Evolutionary conservation across 1,284 basidiomycete species (phyloP).

Genomic region (Rhodotorula sp.): DNA sequence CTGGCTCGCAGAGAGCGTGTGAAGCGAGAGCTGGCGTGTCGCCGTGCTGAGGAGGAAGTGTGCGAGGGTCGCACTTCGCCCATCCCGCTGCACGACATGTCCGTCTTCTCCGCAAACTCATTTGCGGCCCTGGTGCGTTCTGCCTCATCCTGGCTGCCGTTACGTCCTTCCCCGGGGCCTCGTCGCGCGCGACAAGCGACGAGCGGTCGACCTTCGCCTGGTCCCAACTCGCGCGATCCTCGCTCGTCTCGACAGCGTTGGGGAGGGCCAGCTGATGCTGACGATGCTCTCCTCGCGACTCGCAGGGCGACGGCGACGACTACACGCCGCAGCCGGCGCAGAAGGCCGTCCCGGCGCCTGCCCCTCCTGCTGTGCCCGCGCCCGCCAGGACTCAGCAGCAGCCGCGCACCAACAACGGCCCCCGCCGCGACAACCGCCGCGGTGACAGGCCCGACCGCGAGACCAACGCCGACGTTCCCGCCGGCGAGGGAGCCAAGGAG

Average conservation of each 20-base stretch:
- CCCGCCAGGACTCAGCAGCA: conserved; percentile 15
- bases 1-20: too few relatives aligned
- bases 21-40: too few relatives aligned
- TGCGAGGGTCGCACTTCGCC: not conserved
- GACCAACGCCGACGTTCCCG: conserved; percentile 35
- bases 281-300: not conserved
- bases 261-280: not conserved
- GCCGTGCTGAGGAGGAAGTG: too few relatives aligned
- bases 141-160: not conserved
- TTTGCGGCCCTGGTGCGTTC: conserved; percentile 24
- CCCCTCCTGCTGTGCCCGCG: conserved; percentile 19
- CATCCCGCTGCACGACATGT: conserved; percentile 6
- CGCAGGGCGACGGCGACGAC: conserved; percentile 35
- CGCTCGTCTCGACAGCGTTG: not conserved
- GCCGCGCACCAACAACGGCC: conserved; percentile 14
- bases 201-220: not conserved
- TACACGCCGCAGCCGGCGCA: conserved; percentile 23
- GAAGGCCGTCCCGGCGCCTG: conserved; percentile 27
- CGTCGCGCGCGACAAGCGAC: not conserved
- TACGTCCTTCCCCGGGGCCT: not conserved
- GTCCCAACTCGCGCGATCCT: conserved; percentile 5
- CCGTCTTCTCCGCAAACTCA: conserved; percentile 26
- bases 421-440: conserved; percentile 10
- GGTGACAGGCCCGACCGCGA: conserved; percentile 21
- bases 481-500: conserved; percentile 36